Evolutionary conservation across 371 early-diverging fungal genomes (phyloP).

Genomic region (Apophysomyces ossiformis): DNA sequence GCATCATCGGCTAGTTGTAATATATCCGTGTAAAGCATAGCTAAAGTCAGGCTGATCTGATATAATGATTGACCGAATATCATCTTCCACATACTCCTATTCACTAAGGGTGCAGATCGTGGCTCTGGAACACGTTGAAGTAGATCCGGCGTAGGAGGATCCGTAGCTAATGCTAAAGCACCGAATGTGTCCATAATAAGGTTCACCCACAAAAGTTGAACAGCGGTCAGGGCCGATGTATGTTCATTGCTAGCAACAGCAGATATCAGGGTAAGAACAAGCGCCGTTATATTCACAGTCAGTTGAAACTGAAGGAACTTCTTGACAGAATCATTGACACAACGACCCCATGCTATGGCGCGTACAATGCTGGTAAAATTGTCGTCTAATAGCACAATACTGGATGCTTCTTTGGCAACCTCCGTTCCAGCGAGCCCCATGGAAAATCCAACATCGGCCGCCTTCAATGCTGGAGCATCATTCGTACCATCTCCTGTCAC

Average conservation of each 20-base stretch:
- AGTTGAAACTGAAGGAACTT: slow-evolving; percentile 85
- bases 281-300: slow-evolving; percentile 79
- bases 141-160: slow-evolving; percentile 70
- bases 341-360: slow-evolving; percentile 81
- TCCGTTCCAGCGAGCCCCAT: slow-evolving; percentile 88
- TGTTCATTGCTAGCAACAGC: slow-evolving; percentile 51
- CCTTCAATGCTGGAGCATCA: slow-evolving; percentile 79
- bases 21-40: slow-evolving; percentile 49
- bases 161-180: slow-evolving; percentile 78
- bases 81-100: slow-evolving; percentile 75
- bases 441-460: slow-evolving; percentile 81
- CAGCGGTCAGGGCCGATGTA: slow-evolving; percentile 68
- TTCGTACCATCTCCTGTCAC: slow-evolving; percentile 88
- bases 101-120: slow-evolving; percentile 67
- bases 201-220: slow-evolving; percentile 84
- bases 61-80: slow-evolving; percentile 67
- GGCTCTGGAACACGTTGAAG: slow-evolving; percentile 66
- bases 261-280: slow-evolving; percentile 69
- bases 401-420: slow-evolving; percentile 82
- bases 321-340: slow-evolving; percentile 79
- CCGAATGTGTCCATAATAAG: slow-evolving; percentile 85
- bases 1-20: slow-evolving; percentile 28
- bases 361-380: slow-evolving; percentile 80
- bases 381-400: slow-evolving; percentile 82
- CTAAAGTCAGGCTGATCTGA: slow-evolving; percentile 62